Conservation (phyloP, 2,329 filamentous ascomycete genomes). For the Cladosporium sphaerospermum region DNA sequence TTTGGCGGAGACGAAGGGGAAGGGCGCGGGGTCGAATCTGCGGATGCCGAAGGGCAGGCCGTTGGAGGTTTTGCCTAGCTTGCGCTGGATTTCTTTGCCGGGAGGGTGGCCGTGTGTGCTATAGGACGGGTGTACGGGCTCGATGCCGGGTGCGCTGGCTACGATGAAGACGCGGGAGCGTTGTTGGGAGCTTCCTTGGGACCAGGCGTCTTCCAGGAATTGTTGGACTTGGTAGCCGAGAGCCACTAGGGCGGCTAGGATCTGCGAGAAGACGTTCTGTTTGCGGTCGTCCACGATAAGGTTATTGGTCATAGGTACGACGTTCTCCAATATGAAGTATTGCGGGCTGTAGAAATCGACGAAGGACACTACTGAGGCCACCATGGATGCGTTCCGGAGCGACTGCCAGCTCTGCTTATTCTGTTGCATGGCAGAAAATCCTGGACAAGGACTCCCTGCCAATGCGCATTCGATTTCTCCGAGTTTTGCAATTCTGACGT, state of each 20-base stretch:
- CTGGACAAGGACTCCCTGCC: constrained; percentile 71
- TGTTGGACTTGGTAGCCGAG: constrained; percentile 71
- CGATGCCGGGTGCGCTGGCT: constrained; percentile 61
- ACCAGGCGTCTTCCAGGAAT: constrained; percentile 63
- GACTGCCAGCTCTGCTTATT: constrained; percentile 51
- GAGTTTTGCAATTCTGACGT: constrained; percentile 47
- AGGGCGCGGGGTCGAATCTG: constrained; percentile 50
- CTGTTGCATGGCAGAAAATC: constrained; percentile 61
- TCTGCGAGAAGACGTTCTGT: constrained; percentile 65
- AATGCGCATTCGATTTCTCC: constrained; percentile 64
- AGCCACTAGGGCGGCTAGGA: constrained; percentile 66
- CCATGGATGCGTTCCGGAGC: constrained; percentile 65
- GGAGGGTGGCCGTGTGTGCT: constrained; percentile 59
- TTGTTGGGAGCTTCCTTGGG: constrained; percentile 59
- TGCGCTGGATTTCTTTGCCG: constrained; percentile 20
- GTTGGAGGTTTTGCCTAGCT: constrained; percentile 55
- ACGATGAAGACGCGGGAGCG: constrained; percentile 64
- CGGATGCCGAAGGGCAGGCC: constrained; percentile 55
- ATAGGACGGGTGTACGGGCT: constrained; percentile 50
- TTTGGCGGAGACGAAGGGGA: constrained; percentile 49
- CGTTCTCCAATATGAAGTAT: constrained; percentile 76
- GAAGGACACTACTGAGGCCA: constrained; percentile 68
- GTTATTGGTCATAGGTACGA: constrained; percentile 53
- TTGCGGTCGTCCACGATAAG: constrained; percentile 23
- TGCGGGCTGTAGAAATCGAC: constrained; percentile 68